Percentiles rank a stretch among this genome's conserved stretches.
Evolutionary conservation across 345 rosid species (phyloP).

Genomic region (Hibiscus mutabilis): DNA sequence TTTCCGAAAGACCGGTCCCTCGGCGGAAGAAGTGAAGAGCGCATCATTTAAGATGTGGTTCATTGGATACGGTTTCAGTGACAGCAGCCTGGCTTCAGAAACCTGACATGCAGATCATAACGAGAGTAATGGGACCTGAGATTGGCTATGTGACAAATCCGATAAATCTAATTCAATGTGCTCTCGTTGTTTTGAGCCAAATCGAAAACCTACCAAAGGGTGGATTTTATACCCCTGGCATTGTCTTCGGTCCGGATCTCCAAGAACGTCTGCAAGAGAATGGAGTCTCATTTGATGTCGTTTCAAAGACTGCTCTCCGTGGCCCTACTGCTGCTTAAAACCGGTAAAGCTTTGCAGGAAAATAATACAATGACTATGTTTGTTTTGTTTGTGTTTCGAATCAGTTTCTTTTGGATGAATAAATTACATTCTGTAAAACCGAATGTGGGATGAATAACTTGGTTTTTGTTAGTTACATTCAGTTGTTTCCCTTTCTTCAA

Average conservation of each 20-base stretch:
- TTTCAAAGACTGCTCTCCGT: slow-evolving; percentile 43
- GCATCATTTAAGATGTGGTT: slow-evolving; percentile 93
- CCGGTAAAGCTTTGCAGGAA: background rate
- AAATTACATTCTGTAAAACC: background rate
- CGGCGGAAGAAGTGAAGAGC: slow-evolving; percentile 70
- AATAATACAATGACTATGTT: background rate
- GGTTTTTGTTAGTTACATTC: too few species aligned
- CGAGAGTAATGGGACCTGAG: slow-evolving; percentile 79
- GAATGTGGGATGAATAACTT: too few species aligned
- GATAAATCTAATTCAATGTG: slow-evolving; percentile 59
- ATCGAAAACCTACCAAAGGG: slow-evolving; percentile 61
- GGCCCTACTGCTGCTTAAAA: slow-evolving; percentile 20
- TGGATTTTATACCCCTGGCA: slow-evolving; percentile 72
- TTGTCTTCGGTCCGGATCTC: slow-evolving; percentile 73
- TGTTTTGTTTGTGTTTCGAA: background rate
- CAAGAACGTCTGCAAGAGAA: slow-evolving; percentile 58
- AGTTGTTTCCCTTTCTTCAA: too few species aligned
- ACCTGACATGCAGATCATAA: slow-evolving; percentile 61
- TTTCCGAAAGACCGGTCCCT: slow-evolving; percentile 75
- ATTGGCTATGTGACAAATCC: slow-evolving; percentile 81
- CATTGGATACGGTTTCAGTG: slow-evolving; percentile 66
- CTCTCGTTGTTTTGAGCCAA: slow-evolving; percentile 49
- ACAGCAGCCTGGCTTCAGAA: slow-evolving; percentile 35
- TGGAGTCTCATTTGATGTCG: slow-evolving; percentile 66
- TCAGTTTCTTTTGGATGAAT: background rate